Percentiles rank a stretch among this genome's conserved stretches.
These are phyloP conservation scores for Polygonum maritimum DNA, from an alignment of 148 eudicot species.

Conservation along the genomic window DNA sequence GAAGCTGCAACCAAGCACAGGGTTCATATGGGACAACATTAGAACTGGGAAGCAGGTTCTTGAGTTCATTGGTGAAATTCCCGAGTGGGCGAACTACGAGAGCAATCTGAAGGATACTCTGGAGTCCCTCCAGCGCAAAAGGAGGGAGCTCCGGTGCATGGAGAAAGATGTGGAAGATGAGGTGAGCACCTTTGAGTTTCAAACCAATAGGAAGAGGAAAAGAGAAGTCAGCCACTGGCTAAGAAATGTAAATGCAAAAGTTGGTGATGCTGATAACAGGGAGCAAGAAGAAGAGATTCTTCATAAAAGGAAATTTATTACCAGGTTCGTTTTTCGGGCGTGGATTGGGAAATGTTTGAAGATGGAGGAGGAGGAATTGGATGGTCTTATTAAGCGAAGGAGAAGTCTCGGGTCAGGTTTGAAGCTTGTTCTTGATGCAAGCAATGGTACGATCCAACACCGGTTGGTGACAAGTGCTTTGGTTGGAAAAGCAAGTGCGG, in stretches of 20 bases:
- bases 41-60: neutral
- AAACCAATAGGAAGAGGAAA: neutral
- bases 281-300: neutral
- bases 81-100: neutral
- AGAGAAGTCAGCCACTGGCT: conserved; percentile 1
- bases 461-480: neutral
- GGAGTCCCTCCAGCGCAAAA: neutral
- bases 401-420: neutral
- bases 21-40: neutral
- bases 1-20: neutral
- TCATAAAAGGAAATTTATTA: neutral
- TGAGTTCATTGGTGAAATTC: neutral
- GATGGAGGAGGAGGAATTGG: neutral
- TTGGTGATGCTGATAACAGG: neutral
- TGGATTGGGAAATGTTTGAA: conserved; percentile 4
- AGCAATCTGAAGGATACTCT: neutral
- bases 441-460: neutral
- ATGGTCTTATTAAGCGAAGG: neutral
- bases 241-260: neutral
- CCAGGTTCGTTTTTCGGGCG: neutral
- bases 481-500: neutral
- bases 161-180: neutral
- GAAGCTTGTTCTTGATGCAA: neutral
- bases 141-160: neutral
- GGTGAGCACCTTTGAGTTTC: neutral